Base-by-base conservation (phyloP, 2,329 filamentous ascomycete genomes). In the Penicillium sp. region DNA sequence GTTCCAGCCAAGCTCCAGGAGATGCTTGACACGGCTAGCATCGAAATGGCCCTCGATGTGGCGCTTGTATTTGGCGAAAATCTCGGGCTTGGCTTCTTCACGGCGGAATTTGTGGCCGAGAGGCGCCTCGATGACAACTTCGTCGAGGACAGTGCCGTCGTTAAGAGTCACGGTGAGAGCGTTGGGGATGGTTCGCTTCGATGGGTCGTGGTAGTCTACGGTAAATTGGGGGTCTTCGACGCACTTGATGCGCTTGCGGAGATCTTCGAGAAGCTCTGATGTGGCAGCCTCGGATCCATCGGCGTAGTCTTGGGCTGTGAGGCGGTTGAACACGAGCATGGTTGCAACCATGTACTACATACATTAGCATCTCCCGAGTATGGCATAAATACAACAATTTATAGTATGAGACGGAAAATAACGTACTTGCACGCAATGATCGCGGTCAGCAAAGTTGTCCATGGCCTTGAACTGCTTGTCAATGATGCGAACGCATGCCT, bases 391-490 rank as follows among this genome's bases (percentile, higher is more conserved):
- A 35, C 5, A 35, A 16, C n/a, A n/a, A n/a, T n/a, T n/a, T n/a
- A n/a, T n/a, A n/a, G n/a, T n/a, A n/a, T n/a, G n/a, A n/a, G n/a
- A n/a, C n/a, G 8, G 9, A 33, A 35, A 14, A 35, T 11, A 23
- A 59, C 70, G 60, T 69, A 80, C 78, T 81, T 97, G 94, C 65
- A 99, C 93, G 79, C 94, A 99, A 84, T 99, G 94, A 78, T 99
- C 94, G 70, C 94, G 91, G 79, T 99, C 94, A 70, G 94, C 94
- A 71, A 97, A 99, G 86, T 99, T 99, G 82, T 97, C 92, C 90
- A 99, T 96, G 66, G 92, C 87, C 84, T 97, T 97, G 84, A 96
- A 95, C 79, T 99, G 94, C 84, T 99, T 99, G 84, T 99, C 94
- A 69, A 99, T 99, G 78, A 99, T 99, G 69, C 94, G 91, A 72